phyloP scores from a whole-genome alignment of 495 filamentous ascomycete genomes.

The Penicillium simplicissimum region DNA sequence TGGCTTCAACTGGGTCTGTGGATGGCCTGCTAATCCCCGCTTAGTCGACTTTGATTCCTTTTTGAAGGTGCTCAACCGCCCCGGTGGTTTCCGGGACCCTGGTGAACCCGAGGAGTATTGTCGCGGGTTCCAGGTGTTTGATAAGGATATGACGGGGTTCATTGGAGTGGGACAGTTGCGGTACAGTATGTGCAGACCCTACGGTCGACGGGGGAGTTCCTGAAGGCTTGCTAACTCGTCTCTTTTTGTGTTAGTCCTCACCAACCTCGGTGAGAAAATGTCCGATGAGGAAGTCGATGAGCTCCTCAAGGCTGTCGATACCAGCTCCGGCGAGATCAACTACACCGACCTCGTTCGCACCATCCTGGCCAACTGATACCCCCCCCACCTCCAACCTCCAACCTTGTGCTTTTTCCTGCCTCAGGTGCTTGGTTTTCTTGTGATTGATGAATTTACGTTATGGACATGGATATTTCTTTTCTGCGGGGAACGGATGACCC shows the following conservation, averaged over 20 bases:
- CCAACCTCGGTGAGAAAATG: slow-evolving; percentile 98
- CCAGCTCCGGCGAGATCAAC: slow-evolving; percentile 91
- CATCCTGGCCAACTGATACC: slow-evolving; percentile 81
- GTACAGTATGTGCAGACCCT: slow-evolving; percentile 58
- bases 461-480: slow-evolving; percentile 17
- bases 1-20: no score
- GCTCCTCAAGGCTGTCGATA: slow-evolving; percentile 94
- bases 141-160: slow-evolving; percentile 97
- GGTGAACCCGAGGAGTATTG: slow-evolving; percentile 98
- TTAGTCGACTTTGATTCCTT: slow-evolving; percentile 98
- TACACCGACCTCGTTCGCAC: slow-evolving; percentile 94
- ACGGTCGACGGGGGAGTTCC: background rate
- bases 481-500: slow-evolving; percentile 5
- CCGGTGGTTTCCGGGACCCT: slow-evolving; percentile 96
- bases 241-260: slow-evolving; percentile 62
- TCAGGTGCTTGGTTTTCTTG: background rate
- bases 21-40: background rate
- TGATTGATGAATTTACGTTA: slow-evolving; percentile 22
- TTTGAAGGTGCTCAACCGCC: slow-evolving; percentile 91
- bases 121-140: slow-evolving; percentile 97
- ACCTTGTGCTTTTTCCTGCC: background rate
- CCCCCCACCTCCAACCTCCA: slow-evolving; percentile 15
- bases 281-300: slow-evolving; percentile 98
- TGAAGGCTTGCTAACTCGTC: background rate
- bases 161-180: slow-evolving; percentile 95